A percentile compares a stretch with the other conserved stretches of the same genome.
Conservation (phyloP, 306 rosid genomes). For the Ceratonia siliqua region DNA sequence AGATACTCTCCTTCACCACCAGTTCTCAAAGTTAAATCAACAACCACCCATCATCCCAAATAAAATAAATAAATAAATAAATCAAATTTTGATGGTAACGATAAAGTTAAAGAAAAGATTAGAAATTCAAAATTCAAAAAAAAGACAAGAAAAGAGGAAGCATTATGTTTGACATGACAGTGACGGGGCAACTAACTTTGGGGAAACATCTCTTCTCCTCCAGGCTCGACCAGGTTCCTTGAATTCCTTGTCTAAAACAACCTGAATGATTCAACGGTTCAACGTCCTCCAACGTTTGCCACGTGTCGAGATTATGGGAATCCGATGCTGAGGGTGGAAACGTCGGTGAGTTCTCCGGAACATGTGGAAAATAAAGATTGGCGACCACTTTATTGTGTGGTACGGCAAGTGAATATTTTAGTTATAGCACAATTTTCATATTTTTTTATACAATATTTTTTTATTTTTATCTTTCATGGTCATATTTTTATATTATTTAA, state of each 20-base stretch:
- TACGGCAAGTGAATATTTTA: background rate
- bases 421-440: no score
- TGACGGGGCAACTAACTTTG: background rate
- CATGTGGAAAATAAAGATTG: background rate
- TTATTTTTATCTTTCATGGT: no score
- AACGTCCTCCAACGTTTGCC: background rate
- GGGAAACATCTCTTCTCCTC: no score
- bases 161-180: background rate
- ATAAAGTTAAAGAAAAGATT: background rate
- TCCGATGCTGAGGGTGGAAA: background rate
- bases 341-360: background rate
- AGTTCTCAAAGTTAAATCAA: background rate
- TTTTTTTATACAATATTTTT: no score
- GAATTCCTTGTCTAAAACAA: background rate
- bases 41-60: background rate
- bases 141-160: background rate
- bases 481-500: no score
- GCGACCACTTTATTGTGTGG: background rate
- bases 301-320: background rate
- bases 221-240: no score
- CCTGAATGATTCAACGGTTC: background rate
- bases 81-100: no score
- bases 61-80: no score
- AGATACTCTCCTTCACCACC: background rate
- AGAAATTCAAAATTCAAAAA: background rate